A percentile compares a stretch with the other conserved stretches of the same genome.
Conservation (phyloP, 192 early-diverging fungal genomes). For the Dispira simplex region DNA sequence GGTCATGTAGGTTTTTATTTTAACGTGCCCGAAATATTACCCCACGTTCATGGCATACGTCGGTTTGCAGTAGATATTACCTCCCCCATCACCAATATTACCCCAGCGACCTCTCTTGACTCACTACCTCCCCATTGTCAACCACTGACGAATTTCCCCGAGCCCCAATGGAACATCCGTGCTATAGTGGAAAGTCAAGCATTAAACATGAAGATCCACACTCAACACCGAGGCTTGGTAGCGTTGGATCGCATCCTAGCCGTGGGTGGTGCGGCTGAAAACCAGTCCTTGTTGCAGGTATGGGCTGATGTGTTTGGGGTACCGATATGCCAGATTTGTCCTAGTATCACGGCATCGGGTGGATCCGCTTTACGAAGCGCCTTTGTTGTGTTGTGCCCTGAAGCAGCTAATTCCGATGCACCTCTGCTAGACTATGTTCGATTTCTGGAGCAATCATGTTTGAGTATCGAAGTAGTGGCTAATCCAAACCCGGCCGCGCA, state of each 20-base stretch:
- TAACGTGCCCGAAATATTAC: not conserved
- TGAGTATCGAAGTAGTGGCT: too few species aligned
- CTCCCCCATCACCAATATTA: not conserved
- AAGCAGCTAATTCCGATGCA: too few species aligned
- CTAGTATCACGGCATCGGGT: too few species aligned
- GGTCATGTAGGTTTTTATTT: not conserved
- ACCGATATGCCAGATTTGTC: not conserved
- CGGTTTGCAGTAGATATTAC: not conserved
- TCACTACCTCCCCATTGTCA: not conserved
- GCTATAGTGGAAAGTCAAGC: not conserved
- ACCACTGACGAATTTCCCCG: not conserved
- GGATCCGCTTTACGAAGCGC: too few species aligned
- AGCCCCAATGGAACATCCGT: not conserved
- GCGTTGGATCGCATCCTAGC: not conserved
- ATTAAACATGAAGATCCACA: not conserved
- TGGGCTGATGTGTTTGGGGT: not conserved
- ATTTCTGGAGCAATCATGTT: too few species aligned
- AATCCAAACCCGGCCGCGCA: too few species aligned
- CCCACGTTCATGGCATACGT: not conserved
- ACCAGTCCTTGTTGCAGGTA: not conserved
- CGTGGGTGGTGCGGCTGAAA: not conserved
- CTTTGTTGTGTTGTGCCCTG: too few species aligned
- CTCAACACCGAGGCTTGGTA: not conserved
- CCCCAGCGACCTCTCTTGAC: not conserved
- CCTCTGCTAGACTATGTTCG: too few species aligned